Evolutionary conservation across 2,329 filamentous ascomycete species (phyloP), one percentile per base, ranked within the genome.

Genomic region (Colletotrichum sp.): DNA sequence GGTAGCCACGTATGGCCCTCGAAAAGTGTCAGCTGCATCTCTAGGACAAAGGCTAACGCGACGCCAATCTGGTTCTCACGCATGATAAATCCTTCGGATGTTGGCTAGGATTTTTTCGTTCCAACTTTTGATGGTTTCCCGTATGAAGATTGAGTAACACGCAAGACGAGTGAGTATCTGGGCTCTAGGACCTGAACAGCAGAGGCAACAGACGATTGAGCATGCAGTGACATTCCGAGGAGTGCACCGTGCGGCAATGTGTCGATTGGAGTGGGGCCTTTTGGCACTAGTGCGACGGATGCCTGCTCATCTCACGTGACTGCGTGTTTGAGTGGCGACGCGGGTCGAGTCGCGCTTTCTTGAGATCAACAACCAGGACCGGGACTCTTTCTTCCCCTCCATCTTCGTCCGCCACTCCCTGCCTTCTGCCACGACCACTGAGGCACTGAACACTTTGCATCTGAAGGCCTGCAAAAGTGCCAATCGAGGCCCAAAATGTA

Each of bases 241-340:
- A 12, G 18, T 12, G 39, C 39, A 48, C 39, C 39, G 39, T 48
- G 39, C 39, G 39, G 39, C 39, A 15, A 36, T 36, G 13, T 36
- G 1, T 36, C 13, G 13, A 15, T 36, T 36, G 34, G 13, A 36
- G 34, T 13, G 43, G 43, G 43, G 10, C 43, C 10, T 21, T 7
- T 24, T 7, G 43, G 43, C 43, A 7, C 12, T 52, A 15, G 12
- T 13, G 43, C 10, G 28, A 18, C n/a, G 18, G 57, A n/a, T 71
- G 68, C 59, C 60, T 71, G 16, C 12, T 15, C 28, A 55, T 9
- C 5, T 64, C 73, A 57, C 28, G 63, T 75, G 68, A 72, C 16
- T 52, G 7, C 76, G 76, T 77, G 76, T 63, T 63, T 71, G 66
- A 67, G 76, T 70, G 74, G 71, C 71, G 74, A 77, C 76, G 76